Percentiles rank a stretch among this genome's conserved stretches.
phyloP scores from a whole-genome alignment of 2,329 filamentous ascomycete genomes.

The Hypoxylon sp. region DNA sequence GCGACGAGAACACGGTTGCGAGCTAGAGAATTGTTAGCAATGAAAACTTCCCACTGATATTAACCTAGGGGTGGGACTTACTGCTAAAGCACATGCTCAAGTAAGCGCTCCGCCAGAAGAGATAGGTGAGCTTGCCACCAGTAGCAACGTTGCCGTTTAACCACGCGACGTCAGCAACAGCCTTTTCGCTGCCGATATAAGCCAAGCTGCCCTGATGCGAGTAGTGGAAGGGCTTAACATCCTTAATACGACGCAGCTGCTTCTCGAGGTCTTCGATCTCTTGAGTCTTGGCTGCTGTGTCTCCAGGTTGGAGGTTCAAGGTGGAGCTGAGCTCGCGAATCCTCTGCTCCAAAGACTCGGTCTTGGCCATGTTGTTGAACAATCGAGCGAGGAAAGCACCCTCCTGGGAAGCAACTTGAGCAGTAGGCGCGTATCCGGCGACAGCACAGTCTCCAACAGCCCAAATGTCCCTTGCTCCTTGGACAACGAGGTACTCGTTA shows the following conservation, averaged over 20 bases:
- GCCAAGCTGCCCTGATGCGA: constrained; percentile 96
- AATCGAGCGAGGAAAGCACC: constrained; percentile 93
- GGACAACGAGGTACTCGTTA: constrained; percentile 98
- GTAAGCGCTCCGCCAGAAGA: constrained; percentile 99
- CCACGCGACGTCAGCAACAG: constrained; percentile 97
- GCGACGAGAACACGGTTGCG: constrained; percentile 94
- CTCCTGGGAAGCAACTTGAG: constrained; percentile 96
- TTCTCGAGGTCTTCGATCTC: constrained; percentile 91
- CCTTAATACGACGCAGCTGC: constrained; percentile 89
- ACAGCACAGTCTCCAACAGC: constrained; percentile 97
- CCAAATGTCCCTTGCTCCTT: constrained; percentile 97
- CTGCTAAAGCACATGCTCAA: constrained; percentile 99
- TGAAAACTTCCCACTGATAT: not conserved
- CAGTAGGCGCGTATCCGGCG: constrained; percentile 96
- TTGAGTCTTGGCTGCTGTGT: constrained; percentile 76
- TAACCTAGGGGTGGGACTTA: constrained; percentile 67
- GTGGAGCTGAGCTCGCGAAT: constrained; percentile 77
- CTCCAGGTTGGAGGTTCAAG: constrained; percentile 73
- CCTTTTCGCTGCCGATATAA: constrained; percentile 98
- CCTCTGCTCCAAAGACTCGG: constrained; percentile 83
- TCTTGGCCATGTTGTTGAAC: constrained; percentile 99
- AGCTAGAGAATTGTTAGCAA: constrained; percentile 65
- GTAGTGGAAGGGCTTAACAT: constrained; percentile 98
- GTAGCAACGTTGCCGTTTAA: constrained; percentile 96
- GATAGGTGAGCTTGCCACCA: constrained; percentile 93